Base-by-base conservation (phyloP, 2,329 filamentous ascomycete species). In the Diaporthe vaccinii region DNA sequence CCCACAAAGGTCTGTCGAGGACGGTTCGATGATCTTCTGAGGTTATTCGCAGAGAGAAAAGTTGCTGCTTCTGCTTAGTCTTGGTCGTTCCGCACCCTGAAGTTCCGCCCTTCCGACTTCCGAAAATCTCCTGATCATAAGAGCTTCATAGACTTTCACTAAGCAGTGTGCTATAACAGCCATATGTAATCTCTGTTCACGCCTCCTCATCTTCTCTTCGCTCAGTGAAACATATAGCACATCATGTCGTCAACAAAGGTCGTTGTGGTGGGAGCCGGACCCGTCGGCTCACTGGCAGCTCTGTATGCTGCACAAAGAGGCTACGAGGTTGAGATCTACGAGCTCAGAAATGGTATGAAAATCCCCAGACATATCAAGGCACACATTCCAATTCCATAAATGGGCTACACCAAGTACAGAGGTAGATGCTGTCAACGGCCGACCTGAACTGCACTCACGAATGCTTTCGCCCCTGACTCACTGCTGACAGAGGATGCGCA, bases 301-400 rank as follows among this genome's bases (percentile, higher is more conserved):
- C 86, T 99, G 8, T 99, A 98, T 86, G 96, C 97, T 72, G 96
- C 97, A 4, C 91, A 93, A 79, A 89, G 96, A 83, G 97, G 96
- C 58, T 92, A 98, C 83, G 87, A 96, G 81, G 97, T 99, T 44
- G 95, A 98, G 83, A 89, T 99, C 68, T 99, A 98, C 84, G 97
- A 99, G 85, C 87, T 99, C 79, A 91, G 97, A 82, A 92, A 93
- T 86, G 97, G 97, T 98, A 89, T 83, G 74, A 14, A 7, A 31
- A 3, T 31, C 22, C 68, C 57, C n/a, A 57, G 39, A 20, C 10
- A 22, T 10, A 12, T 55, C 34, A 20, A 25, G 14, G 3, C 25
- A 62, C 9, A 6, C 57, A 17, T 20, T 22, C 10, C 17, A 36
- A 17, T 41, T 22, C 25, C n/a, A 55, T 15, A 25, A 8, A 20